A percentile compares a stretch with the other conserved stretches of the same genome.
phyloP scores from a whole-genome alignment of 371 early-diverging fungal species.

The Coemansia sp. region DNA sequence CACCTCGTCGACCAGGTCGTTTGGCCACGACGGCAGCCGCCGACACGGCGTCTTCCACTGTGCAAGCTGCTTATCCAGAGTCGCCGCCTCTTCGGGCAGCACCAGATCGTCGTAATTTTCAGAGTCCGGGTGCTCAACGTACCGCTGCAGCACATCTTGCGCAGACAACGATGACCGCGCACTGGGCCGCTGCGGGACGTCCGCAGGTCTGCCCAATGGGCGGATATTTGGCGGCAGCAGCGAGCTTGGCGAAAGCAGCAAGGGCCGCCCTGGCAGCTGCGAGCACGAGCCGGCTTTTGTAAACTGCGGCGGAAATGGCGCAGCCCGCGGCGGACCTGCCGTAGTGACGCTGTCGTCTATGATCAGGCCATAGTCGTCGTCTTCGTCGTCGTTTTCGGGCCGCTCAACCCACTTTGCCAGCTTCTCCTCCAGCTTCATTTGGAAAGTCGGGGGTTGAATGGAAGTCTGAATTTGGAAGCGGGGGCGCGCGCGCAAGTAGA shows the following conservation, averaged over 20 bases:
- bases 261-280: slow-evolving; percentile 21
- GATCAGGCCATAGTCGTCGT: slow-evolving; percentile 44
- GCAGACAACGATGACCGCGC: slow-evolving; percentile 14
- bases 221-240: slow-evolving; percentile 41
- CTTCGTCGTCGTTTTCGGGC: slow-evolving; percentile 31
- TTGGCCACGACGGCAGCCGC: slow-evolving; percentile 33
- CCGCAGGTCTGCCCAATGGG: slow-evolving; percentile 8
- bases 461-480: too few relatives aligned
- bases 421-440: slow-evolving; percentile 38
- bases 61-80: slow-evolving; percentile 36
- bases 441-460: not conserved
- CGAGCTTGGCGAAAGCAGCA: slow-evolving; percentile 23
- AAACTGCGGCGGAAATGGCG: slow-evolving; percentile 24
- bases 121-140: slow-evolving; percentile 27
- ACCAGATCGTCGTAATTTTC: slow-evolving; percentile 48
- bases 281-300: slow-evolving; percentile 42
- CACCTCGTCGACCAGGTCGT: slow-evolving; percentile 22
- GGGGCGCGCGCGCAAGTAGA: not conserved
- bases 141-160: slow-evolving; percentile 26
- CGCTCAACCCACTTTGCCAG: slow-evolving; percentile 41
- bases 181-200: slow-evolving; percentile 5
- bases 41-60: slow-evolving; percentile 40
- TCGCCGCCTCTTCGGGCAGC: slow-evolving; percentile 39
- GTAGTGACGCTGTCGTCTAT: slow-evolving; percentile 43
- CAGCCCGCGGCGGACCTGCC: slow-evolving; percentile 15